Percentiles rank a stretch among this genome's conserved stretches.
Conservation (phyloP, 2,329 filamentous ascomycete species). For the Boeremia lycopersici region DNA sequence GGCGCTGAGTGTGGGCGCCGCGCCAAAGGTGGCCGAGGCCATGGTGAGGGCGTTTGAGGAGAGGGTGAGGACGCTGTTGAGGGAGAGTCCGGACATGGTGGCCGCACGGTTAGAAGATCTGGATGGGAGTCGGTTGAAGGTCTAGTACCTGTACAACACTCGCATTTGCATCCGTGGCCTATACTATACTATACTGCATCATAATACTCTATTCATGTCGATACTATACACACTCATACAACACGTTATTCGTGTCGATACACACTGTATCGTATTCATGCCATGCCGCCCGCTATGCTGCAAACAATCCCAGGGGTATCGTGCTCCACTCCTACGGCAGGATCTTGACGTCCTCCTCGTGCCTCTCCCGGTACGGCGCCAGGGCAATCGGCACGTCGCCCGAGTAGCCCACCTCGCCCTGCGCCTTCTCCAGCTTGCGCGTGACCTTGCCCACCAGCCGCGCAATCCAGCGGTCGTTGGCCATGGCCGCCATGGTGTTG, state of each 20-base stretch:
- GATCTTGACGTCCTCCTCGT: constrained; percentile 44
- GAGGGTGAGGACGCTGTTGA: constrained; percentile 67
- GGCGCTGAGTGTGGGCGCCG: constrained; percentile 78
- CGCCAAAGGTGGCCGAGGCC: constrained; percentile 79
- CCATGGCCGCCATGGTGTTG: constrained; percentile 49
- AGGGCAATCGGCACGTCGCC: constrained; percentile 54
- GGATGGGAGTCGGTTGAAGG: constrained; percentile 34
- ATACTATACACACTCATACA: too few relatives aligned
- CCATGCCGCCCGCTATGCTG: not conserved
- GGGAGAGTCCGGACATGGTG: constrained; percentile 27
- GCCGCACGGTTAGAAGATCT: constrained; percentile 32
- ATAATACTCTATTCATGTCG: too few relatives aligned
- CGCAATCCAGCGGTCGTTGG: constrained; percentile 62
- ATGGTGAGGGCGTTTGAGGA: constrained; percentile 96
- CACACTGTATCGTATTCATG: not conserved
- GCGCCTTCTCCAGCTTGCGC: constrained; percentile 55
- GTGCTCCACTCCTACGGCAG: constrained; percentile 30
- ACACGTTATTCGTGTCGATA: too few relatives aligned
- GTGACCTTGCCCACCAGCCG: constrained; percentile 59
- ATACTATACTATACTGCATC: too few relatives aligned
- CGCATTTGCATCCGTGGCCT: too few relatives aligned
- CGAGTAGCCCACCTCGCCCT: constrained; percentile 59
- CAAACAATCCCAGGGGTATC: not conserved
- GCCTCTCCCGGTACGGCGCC: constrained; percentile 45
- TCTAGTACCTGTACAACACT: not conserved